phyloP scores from a whole-genome alignment of 2,329 filamentous ascomycete genomes.

The Fusarium poae region DNA sequence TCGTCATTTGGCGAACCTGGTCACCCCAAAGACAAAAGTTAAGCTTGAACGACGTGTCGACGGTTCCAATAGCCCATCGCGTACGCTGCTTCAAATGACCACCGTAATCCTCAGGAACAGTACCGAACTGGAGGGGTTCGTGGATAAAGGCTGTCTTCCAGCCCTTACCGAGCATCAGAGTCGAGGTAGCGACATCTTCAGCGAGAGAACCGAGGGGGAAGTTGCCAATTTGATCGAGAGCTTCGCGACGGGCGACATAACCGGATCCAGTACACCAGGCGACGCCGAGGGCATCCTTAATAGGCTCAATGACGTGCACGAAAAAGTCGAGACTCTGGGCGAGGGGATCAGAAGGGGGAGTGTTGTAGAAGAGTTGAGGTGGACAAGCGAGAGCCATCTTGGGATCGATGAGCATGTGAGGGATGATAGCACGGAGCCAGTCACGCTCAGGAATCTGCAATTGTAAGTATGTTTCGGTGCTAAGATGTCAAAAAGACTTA shows the following conservation, averaged over 20 bases:
- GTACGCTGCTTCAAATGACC: constrained; percentile 70
- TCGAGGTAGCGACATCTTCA: constrained; percentile 72
- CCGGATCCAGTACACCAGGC: constrained; percentile 76
- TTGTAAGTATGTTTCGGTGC: constrained; percentile 18
- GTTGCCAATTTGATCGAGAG: constrained; percentile 71
- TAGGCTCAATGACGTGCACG: constrained; percentile 65
- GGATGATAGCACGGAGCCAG: constrained; percentile 71
- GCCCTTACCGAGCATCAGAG: constrained; percentile 68
- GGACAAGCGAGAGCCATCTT: constrained; percentile 71
- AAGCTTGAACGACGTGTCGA: constrained; percentile 71
- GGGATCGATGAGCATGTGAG: constrained; percentile 69
- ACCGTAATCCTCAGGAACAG: constrained; percentile 68
- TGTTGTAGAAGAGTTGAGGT: constrained; percentile 74
- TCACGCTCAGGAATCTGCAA: constrained; percentile 68
- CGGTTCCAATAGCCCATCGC: constrained; percentile 67
- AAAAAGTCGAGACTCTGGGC: constrained; percentile 70
- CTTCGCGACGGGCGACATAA: constrained; percentile 69
- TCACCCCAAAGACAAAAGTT: constrained; percentile 71
- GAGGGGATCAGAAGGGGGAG: constrained; percentile 69
- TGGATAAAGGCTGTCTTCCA: constrained; percentile 73
- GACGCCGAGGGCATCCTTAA: constrained; percentile 65
- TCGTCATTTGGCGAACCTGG: constrained; percentile 64
- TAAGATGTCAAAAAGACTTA: constrained; percentile 37
- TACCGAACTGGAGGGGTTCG: constrained; percentile 71
- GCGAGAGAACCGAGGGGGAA: constrained; percentile 71